Base-by-base conservation (phyloP, 495 filamentous ascomycete species). In the Aspergillus indologenus region DNA sequence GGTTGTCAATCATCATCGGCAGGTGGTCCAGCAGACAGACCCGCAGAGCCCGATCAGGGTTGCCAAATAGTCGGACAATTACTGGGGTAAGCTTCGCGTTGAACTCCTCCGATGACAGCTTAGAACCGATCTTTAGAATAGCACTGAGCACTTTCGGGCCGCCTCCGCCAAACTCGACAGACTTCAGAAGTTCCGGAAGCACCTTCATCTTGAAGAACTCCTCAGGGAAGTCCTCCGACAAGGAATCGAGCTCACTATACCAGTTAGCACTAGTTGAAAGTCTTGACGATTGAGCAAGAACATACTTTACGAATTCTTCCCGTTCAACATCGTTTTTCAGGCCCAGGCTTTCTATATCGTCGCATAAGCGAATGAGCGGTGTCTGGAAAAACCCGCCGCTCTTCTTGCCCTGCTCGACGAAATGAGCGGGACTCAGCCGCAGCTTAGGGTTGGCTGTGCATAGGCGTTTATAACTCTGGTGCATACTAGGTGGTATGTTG, bases 141-240 rank as follows among this genome's bases (percentile, higher is more conserved):
- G 93, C 85, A 0, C 79, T 75, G 57, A 98, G 91, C 6, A 95
- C 92, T 65, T 96, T 96, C 0, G 93, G 88, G 0, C 94, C 94
- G 44, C 95, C 94, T 22, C 94, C 94, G 22, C 94, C 95, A 72
- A 96, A 98, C 65, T 98, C 94, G 9, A 98, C 91, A 0, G 91
- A 94, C 65, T 97, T 98, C 0, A 98, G 79, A n/a, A 98, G 77
- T 69, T 98, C 94, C 0, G 94, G 94, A 17, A 98, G 81, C 12
- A 98, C 84, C 65, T 98, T 98, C 84, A 94, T 90, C 68, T 92
- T 96, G 78, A 97, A 94, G 69, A 94, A 98, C 55, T 96, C 92
- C 65, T 97, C 94, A 0, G 94, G 94, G 61, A 98, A 96, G 69
- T 97, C 91, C 60, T 96, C 91, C 0, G 90, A 87, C 5, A 95